Evolutionary conservation across 2,329 filamentous ascomycete genomes (phyloP).

Genomic region (Aphanoascus verrucosus): DNA sequence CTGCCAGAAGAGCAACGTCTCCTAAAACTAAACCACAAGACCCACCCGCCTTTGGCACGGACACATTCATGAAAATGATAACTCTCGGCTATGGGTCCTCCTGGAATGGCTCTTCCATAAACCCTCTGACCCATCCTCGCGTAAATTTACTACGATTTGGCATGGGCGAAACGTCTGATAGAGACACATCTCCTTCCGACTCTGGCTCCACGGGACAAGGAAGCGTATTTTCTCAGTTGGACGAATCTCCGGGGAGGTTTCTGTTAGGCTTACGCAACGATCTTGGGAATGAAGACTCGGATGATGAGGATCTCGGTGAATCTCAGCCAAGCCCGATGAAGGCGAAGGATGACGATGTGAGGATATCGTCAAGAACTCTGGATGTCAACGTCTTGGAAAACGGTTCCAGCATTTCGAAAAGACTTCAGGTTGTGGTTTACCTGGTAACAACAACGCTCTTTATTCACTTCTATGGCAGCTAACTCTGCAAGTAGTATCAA

Average conservation of each 20-base stretch:
- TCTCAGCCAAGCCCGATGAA: not conserved
- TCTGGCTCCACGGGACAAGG: conserved; percentile 18
- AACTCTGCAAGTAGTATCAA: conserved; percentile 21
- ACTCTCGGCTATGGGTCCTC: conserved; percentile 41
- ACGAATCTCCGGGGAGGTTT: conserved; percentile 28
- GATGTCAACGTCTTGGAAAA: conserved; percentile 3
- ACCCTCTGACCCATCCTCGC: conserved; percentile 20
- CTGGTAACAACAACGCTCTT: conserved; percentile 24
- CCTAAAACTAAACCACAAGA: conserved; percentile 17
- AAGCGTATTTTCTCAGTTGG: conserved; percentile 17
- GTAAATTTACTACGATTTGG: conserved; percentile 22
- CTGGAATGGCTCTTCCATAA: conserved; percentile 35
- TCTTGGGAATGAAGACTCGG: conserved; percentile 29
- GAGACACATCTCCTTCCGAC: conserved; percentile 13
- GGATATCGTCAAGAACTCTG: conserved; percentile 8
- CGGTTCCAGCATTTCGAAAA: not conserved
- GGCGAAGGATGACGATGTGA: not conserved
- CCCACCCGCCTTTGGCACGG: conserved; percentile 29
- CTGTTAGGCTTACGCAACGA: conserved; percentile 37
- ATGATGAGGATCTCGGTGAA: conserved; percentile 9
- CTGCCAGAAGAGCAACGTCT: conserved; percentile 6
- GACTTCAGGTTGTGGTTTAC: conserved; percentile 34
- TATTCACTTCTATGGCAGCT: not conserved
- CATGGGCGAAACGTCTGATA: not conserved
- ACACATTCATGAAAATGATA: conserved; percentile 41